A percentile compares a stretch with the other conserved stretches of the same genome.
These are phyloP conservation scores for Beauveria sp. DNA, from an alignment of 2,329 filamentous ascomycete genomes.

Conservation along the genomic window DNA sequence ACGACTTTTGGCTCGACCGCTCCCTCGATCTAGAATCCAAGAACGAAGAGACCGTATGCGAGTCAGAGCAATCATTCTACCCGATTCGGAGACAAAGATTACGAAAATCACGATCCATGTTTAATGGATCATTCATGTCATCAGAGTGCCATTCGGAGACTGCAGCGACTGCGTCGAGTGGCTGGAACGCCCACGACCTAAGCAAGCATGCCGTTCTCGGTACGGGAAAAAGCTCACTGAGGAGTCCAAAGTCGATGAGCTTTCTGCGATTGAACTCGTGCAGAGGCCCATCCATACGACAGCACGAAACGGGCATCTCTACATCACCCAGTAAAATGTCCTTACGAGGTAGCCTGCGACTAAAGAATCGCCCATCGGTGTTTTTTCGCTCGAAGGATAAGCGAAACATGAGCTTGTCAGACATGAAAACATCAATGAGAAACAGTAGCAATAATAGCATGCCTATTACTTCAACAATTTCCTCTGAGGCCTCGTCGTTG, in stretches of 20 bases:
- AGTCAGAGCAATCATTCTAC: background rate
- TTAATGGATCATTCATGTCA: constrained; percentile 25
- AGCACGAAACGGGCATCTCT: background rate
- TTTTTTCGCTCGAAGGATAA: constrained; percentile 34
- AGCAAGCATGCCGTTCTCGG: background rate
- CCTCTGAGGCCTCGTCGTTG: constrained; percentile 17
- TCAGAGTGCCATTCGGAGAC: background rate
- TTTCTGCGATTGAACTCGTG: constrained; percentile 29
- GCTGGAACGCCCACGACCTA: background rate
- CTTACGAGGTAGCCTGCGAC: constrained; percentile 16
- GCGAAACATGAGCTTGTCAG: constrained; percentile 25
- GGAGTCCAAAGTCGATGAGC: constrained; percentile 48
- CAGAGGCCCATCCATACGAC: background rate
- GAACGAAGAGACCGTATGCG: background rate
- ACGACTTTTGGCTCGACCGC: background rate
- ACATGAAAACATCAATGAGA: constrained; percentile 42
- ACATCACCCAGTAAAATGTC: constrained; percentile 3
- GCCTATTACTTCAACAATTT: constrained; percentile 25
- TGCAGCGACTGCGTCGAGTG: background rate
- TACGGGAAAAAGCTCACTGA: constrained; percentile 20
- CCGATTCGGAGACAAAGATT: background rate
- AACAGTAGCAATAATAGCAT: constrained; percentile 35
- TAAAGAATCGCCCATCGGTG: constrained; percentile 35
- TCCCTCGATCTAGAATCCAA: background rate
- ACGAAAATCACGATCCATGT: constrained; percentile 48